Evolutionary conservation across 768 basidiomycete genomes (phyloP), one percentile per base, ranked within the genome.

Genomic region (Sutorius australiensis): DNA sequence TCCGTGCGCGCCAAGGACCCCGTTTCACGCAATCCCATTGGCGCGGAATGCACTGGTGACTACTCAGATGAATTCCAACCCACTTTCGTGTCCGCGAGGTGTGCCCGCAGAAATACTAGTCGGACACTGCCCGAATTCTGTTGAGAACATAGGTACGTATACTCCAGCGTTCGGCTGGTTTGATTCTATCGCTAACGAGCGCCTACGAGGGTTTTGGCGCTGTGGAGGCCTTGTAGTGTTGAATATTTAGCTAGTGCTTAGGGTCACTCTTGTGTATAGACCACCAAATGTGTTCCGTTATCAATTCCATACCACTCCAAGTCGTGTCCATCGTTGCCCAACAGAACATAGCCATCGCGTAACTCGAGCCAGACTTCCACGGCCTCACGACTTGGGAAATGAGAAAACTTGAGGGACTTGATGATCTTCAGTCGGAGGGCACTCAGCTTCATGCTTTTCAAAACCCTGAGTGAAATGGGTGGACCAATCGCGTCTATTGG

Each of bases 251-350:
- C 21, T 11, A 41, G 21, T 43, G 48, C 30, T 58, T 31, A 27
- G 31, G 21, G n/a, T 56, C 13, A 58, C 51, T 57, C 38, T 54
- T 48, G 55, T 60, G 50, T 60, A 56, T 57, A 58, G 33, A 73
- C 59, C 21, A 63, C 55, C 27, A 80, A 59, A 51, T 72, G 63
- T 50, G 74, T 71, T 17, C 65, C 78, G 8, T 79, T 76, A 52
- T 89, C 86, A 34, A 92, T 63, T 6, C 90, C 89, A 63, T 84
- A 79, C 87, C 87, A 90, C 53, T 76, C 80, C 38, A 91, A 65
- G 48, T 82, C 77, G 50, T 77, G 78, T 12, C 65, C 58, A 46
- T 87, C 82, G 28, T 77, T 62, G 27, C 76, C 72, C 30, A 92
- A 68, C 48, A 76, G 73, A 24, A 73, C 70, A 28, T 81, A 70